These are phyloP conservation scores for Didymella glomerata DNA, from an alignment of 2,329 filamentous ascomycete species.

Conservation along the genomic window DNA sequence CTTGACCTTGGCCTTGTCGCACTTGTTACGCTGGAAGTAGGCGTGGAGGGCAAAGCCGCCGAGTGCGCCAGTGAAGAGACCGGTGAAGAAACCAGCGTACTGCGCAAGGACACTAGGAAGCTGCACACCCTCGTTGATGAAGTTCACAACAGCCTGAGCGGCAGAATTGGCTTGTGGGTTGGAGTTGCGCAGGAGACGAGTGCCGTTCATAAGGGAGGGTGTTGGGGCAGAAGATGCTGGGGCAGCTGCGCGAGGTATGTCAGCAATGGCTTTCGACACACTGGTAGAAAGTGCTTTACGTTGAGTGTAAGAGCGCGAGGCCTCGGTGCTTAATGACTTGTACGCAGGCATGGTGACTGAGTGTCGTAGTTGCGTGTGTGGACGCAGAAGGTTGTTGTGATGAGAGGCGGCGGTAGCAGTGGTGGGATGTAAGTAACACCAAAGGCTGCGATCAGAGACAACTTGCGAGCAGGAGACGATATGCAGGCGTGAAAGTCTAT, in stretches of 20 bases:
- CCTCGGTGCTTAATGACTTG: background rate
- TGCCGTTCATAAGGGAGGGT: background rate
- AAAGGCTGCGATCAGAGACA: background rate
- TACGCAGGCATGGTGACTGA: background rate
- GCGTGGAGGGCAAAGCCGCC: conserved; percentile 4
- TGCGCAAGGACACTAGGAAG: conserved; percentile 15
- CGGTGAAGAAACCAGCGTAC: conserved; percentile 12
- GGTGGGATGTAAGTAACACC: background rate
- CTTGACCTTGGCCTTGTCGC: conserved; percentile 25
- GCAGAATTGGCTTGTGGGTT: background rate
- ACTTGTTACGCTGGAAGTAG: conserved; percentile 10
- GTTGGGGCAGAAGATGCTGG: background rate
- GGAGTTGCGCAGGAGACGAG: background rate
- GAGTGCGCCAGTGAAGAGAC: conserved; percentile 9
- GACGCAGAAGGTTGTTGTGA: background rate
- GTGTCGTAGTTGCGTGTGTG: background rate
- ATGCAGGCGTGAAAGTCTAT: background rate
- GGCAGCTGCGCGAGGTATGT: background rate
- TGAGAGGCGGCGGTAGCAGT: background rate
- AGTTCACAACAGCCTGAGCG: conserved; percentile 17
- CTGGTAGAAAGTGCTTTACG: background rate
- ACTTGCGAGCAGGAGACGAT: background rate
- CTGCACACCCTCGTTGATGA: conserved; percentile 13
- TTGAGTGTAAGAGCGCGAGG: background rate
- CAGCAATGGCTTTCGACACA: background rate